phyloP scores from a whole-genome alignment of 345 rosid genomes.

The Citrus cavaleriei region DNA sequence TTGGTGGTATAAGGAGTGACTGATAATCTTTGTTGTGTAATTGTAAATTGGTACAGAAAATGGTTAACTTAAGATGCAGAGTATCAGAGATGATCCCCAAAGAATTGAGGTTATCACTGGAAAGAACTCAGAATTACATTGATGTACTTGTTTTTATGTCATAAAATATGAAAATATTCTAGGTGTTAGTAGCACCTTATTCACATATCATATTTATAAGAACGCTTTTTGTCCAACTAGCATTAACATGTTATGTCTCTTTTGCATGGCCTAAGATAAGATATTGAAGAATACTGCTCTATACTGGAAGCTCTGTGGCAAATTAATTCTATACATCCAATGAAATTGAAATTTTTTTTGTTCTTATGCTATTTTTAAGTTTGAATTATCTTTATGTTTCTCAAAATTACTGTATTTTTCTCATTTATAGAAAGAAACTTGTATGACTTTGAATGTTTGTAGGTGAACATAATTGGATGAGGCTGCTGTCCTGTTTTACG shows the following conservation, averaged over 20 bases:
- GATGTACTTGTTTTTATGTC: no score
- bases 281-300: not conserved
- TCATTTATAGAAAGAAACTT: no score
- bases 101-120: constrained; percentile 64
- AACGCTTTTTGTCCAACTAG: not conserved
- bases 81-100: constrained; percentile 34
- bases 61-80: constrained; percentile 24
- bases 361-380: no score
- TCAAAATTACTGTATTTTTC: no score
- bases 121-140: constrained; percentile 24
- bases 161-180: no score
- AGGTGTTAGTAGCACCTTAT: not conserved
- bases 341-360: no score
- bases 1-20: not conserved
- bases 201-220: not conserved
- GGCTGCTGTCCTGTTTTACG: no score
- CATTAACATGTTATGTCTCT: not conserved
- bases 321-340: no score
- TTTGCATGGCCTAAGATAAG: not conserved
- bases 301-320: not conserved
- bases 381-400: no score
- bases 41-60: not conserved
- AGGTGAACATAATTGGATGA: no score
- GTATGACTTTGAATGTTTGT: no score
- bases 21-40: not conserved